Evolutionary conservation across 2,329 filamentous ascomycete species (phyloP).

Genomic region (Fusarium musae): DNA sequence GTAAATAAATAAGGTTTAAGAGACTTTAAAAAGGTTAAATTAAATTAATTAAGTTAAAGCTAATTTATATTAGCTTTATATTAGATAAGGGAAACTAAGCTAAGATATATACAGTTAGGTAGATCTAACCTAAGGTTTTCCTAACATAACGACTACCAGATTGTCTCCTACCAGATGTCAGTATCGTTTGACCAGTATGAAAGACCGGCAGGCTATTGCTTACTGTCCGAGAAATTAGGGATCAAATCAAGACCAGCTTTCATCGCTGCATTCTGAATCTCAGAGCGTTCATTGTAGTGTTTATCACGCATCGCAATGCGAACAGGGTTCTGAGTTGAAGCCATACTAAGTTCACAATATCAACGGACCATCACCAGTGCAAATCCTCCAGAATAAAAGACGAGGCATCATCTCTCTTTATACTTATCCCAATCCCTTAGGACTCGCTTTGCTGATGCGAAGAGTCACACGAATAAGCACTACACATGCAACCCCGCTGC

Average conservation of each 20-base stretch:
- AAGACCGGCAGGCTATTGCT: fast-evolving
- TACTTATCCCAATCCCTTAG: not conserved
- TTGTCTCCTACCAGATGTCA: not conserved
- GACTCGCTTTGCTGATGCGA: not conserved
- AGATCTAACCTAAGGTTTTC: too few relatives aligned
- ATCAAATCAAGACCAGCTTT: not conserved
- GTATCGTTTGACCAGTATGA: fast-evolving
- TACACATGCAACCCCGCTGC: not conserved
- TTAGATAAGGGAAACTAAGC: too few relatives aligned
- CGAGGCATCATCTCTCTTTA: not conserved
- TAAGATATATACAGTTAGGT: too few relatives aligned
- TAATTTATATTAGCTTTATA: too few relatives aligned
- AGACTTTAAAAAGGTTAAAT: too few relatives aligned
- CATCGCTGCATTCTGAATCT: constrained; percentile 3
- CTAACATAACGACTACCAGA: not conserved
- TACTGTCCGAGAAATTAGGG: not conserved
- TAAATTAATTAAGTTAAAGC: too few relatives aligned
- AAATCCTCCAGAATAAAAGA: fast-evolving
- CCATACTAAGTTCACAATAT: not conserved
- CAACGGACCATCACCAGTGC: fast-evolving
- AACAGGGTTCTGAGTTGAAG: not conserved
- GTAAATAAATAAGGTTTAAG: too few relatives aligned
- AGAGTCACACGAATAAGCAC: not conserved
- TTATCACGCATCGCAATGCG: constrained; percentile 20
- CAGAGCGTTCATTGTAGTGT: constrained; percentile 12